Evolutionary conservation across 2,329 filamentous ascomycete genomes (phyloP).

Genomic region (Lachnellula subtilissima): DNA sequence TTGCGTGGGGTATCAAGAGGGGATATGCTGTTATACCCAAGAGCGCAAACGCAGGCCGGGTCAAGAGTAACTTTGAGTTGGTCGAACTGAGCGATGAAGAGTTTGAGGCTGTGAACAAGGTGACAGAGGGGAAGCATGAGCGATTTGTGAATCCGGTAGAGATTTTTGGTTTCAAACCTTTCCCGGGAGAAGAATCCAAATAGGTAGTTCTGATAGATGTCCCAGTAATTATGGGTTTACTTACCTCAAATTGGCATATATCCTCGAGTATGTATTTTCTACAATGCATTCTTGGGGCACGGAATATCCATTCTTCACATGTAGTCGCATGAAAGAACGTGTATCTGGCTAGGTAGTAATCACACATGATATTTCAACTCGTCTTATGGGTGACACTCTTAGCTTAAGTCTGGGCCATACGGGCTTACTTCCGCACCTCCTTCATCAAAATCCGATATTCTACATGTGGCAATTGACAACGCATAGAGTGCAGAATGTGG

Average conservation of each 20-base stretch:
- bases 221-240: too few species aligned
- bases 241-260: background rate
- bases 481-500: background rate
- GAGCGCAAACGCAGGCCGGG: conserved; percentile 61
- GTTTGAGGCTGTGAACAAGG: conserved; percentile 46
- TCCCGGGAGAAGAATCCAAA: conserved; percentile 53
- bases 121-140: conserved; percentile 60
- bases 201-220: background rate
- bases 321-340: background rate
- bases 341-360: background rate
- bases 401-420: background rate
- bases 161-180: conserved; percentile 67
- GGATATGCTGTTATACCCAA: conserved; percentile 68
- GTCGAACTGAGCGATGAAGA: conserved; percentile 60
- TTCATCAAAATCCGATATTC: background rate
- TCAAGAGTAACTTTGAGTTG: conserved; percentile 63
- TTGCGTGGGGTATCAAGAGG: conserved; percentile 67
- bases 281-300: background rate
- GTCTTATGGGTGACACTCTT: background rate
- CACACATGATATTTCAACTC: background rate
- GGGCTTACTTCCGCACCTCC: background rate
- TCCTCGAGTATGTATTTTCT: background rate
- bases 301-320: background rate
- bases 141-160: conserved; percentile 78
- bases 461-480: background rate